A percentile compares a stretch with the other conserved stretches of the same genome.
Evolutionary conservation across 2,329 filamentous ascomycete species (phyloP).

Genomic region (Claviceps arundinis): DNA sequence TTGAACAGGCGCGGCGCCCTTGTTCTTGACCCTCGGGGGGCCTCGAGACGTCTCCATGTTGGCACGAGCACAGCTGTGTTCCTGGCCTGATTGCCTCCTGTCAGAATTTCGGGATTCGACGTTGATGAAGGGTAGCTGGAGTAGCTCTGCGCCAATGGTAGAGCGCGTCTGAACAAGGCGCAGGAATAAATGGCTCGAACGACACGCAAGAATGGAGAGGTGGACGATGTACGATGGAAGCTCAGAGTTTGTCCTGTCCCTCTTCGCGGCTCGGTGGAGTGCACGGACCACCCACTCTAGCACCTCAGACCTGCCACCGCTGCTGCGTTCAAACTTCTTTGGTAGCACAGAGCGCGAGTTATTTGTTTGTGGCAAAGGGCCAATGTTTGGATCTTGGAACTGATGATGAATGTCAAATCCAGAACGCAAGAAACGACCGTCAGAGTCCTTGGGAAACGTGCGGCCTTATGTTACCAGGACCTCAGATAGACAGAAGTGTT

Average conservation of each 20-base stretch:
- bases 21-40: slow-evolving; percentile 96
- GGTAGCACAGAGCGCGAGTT: no score
- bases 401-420: no score
- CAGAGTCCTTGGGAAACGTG: no score
- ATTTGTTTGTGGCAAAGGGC: no score
- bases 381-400: no score
- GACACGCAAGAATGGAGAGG: slow-evolving; percentile 4
- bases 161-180: not conserved
- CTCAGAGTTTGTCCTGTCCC: not conserved
- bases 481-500: no score
- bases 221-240: not conserved
- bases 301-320: no score
- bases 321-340: no score
- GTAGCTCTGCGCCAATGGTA: not conserved
- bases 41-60: slow-evolving; percentile 81
- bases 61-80: not conserved
- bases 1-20: slow-evolving; percentile 79
- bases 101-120: no score
- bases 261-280: not conserved
- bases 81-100: not conserved
- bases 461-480: no score
- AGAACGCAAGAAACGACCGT: no score
- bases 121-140: not conserved
- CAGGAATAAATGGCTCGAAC: not conserved
- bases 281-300: no score